Evolutionary conservation across 129 eudicot genomes (phyloP).

Genomic region (Gnaphalium uliginosum): DNA sequence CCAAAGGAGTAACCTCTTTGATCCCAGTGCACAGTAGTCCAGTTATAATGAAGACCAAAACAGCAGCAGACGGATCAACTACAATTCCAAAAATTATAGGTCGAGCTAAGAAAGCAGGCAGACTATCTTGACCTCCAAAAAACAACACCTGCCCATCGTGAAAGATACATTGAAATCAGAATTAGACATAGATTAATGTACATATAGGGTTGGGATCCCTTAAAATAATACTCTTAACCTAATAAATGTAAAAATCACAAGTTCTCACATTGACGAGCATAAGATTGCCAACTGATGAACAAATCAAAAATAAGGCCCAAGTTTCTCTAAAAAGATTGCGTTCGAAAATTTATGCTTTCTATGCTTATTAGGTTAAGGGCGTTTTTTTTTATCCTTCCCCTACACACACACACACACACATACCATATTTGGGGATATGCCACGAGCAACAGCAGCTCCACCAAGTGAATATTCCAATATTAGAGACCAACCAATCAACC

Average conservation of each 20-base stretch:
- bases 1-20: slow-evolving; percentile 64
- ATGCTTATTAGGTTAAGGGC: too few species aligned
- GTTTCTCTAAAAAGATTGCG: too few species aligned
- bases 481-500: slow-evolving; percentile 96
- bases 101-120: slow-evolving; percentile 84
- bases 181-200: background rate
- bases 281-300: too few species aligned
- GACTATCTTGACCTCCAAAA: slow-evolving; percentile 79
- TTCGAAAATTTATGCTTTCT: too few species aligned
- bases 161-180: background rate
- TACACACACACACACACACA: background rate
- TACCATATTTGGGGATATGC: slow-evolving; percentile 97
- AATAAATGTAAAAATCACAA: too few species aligned
- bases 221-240: too few species aligned
- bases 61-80: slow-evolving; percentile 95
- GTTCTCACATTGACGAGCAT: too few species aligned
- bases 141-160: slow-evolving; percentile 59
- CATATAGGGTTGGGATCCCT: too few species aligned
- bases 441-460: slow-evolving; percentile 99
- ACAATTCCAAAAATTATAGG: slow-evolving; percentile 67
- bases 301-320: too few species aligned
- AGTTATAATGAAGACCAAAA: slow-evolving; percentile 74
- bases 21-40: slow-evolving; percentile 85
- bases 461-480: slow-evolving; percentile 97
- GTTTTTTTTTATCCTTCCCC: too few species aligned